These are phyloP conservation scores for Podaxis sp. DNA, from an alignment of 768 basidiomycete genomes.

Conservation along the genomic window DNA sequence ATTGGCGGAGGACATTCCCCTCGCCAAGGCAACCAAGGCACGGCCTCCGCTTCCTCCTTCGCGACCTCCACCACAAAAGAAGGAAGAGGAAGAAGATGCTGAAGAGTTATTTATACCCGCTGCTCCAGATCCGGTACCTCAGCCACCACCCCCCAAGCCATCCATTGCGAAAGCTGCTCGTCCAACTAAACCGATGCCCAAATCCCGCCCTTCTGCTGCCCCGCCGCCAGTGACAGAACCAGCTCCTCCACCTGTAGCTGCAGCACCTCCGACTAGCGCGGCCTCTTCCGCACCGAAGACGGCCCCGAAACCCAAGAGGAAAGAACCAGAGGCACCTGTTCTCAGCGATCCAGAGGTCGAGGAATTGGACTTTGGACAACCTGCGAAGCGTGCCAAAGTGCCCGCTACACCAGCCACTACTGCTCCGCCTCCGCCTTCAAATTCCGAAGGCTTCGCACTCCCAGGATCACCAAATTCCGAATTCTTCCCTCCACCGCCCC, in stretches of 20 bases:
- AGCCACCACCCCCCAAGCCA: conserved; percentile 27
- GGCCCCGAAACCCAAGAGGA: conserved; percentile 2
- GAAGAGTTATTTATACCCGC: conserved; percentile 24
- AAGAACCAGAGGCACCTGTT: background rate
- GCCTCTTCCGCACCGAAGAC: conserved; percentile 20
- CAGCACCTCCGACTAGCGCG: conserved; percentile 26
- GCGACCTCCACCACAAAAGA: conserved; percentile 7
- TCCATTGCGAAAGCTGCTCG: conserved; percentile 24
- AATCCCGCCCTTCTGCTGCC: conserved; percentile 12
- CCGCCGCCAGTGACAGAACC: conserved; percentile 12
- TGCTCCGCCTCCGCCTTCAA: background rate
- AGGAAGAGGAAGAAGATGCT: conserved; percentile 33
- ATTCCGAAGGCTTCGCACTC: conserved; percentile 8
- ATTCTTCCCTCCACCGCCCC: conserved; percentile 7
- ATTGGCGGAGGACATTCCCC: conserved; percentile 11
- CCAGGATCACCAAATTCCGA: conserved; percentile 10
- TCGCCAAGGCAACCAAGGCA: conserved; percentile 15
- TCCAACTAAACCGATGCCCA: conserved; percentile 24
- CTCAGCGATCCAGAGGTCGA: conserved; percentile 4
- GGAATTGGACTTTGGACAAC: conserved; percentile 5
- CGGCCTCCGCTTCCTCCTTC: conserved; percentile 4
- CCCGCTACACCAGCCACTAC: background rate
- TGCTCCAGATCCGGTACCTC: conserved; percentile 18
- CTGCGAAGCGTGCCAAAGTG: conserved; percentile 7
- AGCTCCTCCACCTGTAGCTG: conserved; percentile 18